Percentiles rank a stretch among this genome's conserved stretches.
Evolutionary conservation across 495 filamentous ascomycete species (phyloP).

Genomic region (Neurospora intermedia): DNA sequence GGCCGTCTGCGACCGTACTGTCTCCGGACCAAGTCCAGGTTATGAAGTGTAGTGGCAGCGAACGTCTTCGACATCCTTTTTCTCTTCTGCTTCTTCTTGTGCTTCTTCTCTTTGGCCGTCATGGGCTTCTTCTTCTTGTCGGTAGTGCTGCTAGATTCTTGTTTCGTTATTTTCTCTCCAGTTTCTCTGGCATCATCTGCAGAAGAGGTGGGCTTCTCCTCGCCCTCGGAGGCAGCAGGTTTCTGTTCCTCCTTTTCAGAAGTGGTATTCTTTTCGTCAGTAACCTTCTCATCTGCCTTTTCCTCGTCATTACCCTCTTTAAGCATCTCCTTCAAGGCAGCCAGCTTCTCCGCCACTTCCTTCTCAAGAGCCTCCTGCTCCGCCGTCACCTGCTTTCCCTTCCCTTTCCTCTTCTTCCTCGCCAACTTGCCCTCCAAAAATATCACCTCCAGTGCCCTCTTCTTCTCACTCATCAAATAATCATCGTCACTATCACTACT

Average conservation of each 20-base stretch:
- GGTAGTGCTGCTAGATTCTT: neutral
- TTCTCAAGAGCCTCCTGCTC: neutral
- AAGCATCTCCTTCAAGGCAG: neutral
- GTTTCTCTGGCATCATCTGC: neutral
- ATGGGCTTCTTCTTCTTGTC: slow-evolving; percentile 5
- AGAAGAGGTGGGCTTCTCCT: neutral
- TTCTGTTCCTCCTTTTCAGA: neutral
- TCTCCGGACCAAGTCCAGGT: neutral
- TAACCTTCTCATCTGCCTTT: slow-evolving; percentile 4
- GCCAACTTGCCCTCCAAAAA: neutral
- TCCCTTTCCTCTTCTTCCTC: neutral
- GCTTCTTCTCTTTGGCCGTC: neutral
- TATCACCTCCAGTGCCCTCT: neutral
- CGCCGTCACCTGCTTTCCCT: neutral
- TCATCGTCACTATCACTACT: neutral
- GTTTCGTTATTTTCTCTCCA: neutral
- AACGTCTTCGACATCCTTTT: slow-evolving; percentile 27
- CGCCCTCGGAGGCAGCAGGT: neutral
- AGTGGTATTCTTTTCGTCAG: neutral
- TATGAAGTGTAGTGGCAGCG: neutral
- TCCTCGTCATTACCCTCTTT: slow-evolving; percentile 9
- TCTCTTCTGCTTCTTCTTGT: slow-evolving; percentile 9
- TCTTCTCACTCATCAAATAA: neutral
- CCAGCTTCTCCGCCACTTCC: neutral
- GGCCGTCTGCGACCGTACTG: neutral